phyloP scores from a whole-genome alignment of 208 protist species.

The Plasmodiophora brassicae region DNA sequence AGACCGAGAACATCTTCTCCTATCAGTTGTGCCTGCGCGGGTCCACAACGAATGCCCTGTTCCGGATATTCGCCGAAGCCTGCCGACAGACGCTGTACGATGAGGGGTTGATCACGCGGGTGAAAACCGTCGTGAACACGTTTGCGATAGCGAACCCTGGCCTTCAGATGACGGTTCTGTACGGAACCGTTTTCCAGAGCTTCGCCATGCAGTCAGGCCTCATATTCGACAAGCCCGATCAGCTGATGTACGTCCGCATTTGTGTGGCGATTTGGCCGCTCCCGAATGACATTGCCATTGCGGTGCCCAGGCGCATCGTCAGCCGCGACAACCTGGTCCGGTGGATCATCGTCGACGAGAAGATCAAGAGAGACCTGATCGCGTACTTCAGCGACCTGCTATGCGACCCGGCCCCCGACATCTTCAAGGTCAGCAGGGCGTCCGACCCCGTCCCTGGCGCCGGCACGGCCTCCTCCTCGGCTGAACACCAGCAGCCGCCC shows the following conservation, averaged over 20 bases:
- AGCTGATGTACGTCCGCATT: neutral
- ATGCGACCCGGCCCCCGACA: neutral
- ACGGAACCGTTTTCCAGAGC: neutral
- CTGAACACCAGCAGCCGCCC: no score
- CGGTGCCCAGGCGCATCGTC: neutral
- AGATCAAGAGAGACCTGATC: neutral
- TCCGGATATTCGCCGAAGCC: neutral
- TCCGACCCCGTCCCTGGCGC: no score
- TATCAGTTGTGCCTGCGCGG: neutral
- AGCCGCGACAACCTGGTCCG: neutral
- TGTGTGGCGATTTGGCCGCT: neutral
- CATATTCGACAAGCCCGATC: neutral
- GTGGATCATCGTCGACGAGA: neutral
- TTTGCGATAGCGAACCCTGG: neutral
- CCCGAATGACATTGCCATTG: neutral
- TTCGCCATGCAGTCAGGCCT: neutral
- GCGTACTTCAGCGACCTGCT: neutral
- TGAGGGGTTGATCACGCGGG: neutral
- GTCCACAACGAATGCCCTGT: neutral
- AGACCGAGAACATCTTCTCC: neutral
- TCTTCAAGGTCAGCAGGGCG: neutral
- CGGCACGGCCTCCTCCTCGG: no score
- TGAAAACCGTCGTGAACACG: neutral
- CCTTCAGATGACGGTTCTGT: neutral
- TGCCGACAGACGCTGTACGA: conserved; percentile 14